A percentile compares a stretch with the other conserved stretches of the same genome.
These are phyloP conservation scores for Sicyos baderoa DNA, from an alignment of 306 rosid species.

Conservation along the genomic window DNA sequence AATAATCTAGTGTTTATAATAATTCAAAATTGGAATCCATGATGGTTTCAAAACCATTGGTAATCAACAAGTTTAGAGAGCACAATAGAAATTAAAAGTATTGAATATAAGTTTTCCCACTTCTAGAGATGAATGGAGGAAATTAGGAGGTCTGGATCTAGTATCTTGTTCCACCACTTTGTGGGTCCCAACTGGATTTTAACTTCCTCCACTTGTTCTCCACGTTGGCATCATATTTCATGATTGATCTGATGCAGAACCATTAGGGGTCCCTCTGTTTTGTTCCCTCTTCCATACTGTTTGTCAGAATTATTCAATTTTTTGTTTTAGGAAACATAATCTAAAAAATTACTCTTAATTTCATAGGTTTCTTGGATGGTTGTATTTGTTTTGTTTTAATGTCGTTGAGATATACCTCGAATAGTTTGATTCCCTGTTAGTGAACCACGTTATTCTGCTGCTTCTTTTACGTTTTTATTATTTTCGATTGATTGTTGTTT, in stretches of 20 bases:
- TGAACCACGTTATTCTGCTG: too few species aligned
- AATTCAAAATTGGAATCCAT: too few species aligned
- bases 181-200: conserved; percentile 28
- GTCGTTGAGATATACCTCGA: too few species aligned
- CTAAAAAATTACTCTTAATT: not conserved
- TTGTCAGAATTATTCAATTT: not conserved
- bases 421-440: too few species aligned
- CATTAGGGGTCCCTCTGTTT: not conserved
- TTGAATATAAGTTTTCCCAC: too few species aligned
- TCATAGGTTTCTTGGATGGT: not conserved
- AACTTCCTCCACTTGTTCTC: conserved; percentile 15
- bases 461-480: too few species aligned
- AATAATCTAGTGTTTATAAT: too few species aligned
- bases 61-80: too few species aligned
- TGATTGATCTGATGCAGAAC: conserved; percentile 10
- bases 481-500: too few species aligned
- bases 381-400: not conserved
- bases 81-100: too few species aligned
- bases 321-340: not conserved
- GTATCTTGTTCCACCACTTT: conserved; percentile 20
- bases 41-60: too few species aligned
- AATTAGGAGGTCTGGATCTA: conserved; percentile 25
- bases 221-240: conserved; percentile 14
- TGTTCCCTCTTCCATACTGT: conserved; percentile 16
- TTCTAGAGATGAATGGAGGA: not conserved